phyloP scores from a whole-genome alignment of 148 eudicot species.

The Fagopyrum homotropicum region DNA sequence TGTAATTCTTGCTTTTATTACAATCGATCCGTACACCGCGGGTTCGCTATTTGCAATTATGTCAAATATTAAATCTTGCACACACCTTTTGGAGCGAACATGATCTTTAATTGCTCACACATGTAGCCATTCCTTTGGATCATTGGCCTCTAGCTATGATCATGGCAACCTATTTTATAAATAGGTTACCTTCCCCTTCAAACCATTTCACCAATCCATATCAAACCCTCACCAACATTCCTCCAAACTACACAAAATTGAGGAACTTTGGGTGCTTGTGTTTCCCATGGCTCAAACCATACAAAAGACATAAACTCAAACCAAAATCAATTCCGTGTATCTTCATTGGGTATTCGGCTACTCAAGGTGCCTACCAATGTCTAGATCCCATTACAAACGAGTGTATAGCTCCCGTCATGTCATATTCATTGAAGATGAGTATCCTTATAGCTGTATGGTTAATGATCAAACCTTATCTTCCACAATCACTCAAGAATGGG shows the following conservation, averaged over 20 bases:
- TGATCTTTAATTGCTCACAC: not conserved
- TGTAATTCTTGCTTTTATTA: too few relatives aligned
- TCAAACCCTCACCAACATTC: not conserved
- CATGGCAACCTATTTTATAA: not conserved
- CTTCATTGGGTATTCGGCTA: not conserved
- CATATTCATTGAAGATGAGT: not conserved
- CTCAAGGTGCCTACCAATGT: not conserved
- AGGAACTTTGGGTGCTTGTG: not conserved
- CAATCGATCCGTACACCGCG: too few relatives aligned
- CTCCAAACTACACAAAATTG: not conserved
- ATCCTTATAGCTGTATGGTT: too few relatives aligned
- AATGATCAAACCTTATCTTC: too few relatives aligned
- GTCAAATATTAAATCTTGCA: too few relatives aligned
- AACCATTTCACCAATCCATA: not conserved
- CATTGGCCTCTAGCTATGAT: not conserved
- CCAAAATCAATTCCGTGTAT: not conserved
- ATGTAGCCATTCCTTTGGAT: not conserved
- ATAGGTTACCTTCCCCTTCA: not conserved
- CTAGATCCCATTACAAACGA: not conserved
- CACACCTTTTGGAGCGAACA: too few relatives aligned
- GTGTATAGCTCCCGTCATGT: conserved; percentile 7
- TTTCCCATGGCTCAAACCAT: not conserved
- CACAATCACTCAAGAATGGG: too few relatives aligned
- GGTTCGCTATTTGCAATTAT: too few relatives aligned
- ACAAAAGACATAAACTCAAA: not conserved